phyloP scores from a whole-genome alignment of 192 early-diverging fungal genomes.

The Coemansia guatemalensis region DNA sequence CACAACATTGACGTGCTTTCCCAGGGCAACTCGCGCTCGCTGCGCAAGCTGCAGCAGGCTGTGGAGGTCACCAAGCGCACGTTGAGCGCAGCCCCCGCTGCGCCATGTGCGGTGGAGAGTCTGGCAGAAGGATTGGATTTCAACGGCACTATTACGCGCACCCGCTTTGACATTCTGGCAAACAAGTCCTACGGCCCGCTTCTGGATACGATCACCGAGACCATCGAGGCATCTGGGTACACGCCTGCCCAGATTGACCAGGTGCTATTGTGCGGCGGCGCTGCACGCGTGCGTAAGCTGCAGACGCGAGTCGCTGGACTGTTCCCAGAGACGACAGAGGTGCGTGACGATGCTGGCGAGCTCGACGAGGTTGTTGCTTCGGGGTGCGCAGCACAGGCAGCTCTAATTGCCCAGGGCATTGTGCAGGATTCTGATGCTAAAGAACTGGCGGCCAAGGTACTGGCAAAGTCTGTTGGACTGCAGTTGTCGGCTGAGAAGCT shows the following conservation, averaged over 20 bases:
- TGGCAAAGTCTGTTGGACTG: conserved; percentile 75
- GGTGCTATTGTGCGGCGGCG: conserved; percentile 89
- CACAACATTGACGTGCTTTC: conserved; percentile 71
- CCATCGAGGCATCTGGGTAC: conserved; percentile 68
- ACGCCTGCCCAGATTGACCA: conserved; percentile 76
- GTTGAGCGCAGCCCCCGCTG: conserved; percentile 72
- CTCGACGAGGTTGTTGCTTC: conserved; percentile 90
- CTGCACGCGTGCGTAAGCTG: conserved; percentile 83
- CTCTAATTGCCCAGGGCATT: conserved; percentile 61
- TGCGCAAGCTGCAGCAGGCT: conserved; percentile 79
- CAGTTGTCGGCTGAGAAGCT: conserved; percentile 70
- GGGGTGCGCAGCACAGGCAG: conserved; percentile 90
- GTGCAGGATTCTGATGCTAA: conserved; percentile 5
- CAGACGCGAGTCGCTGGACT: conserved; percentile 69
- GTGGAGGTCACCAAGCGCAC: conserved; percentile 93
- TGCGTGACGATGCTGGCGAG: conserved; percentile 78
- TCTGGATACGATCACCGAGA: conserved; percentile 63
- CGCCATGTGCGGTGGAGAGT: conserved; percentile 92
- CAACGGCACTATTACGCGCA: conserved; percentile 77
- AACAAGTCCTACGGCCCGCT: conserved; percentile 72
- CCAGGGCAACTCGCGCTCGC: conserved; percentile 67
- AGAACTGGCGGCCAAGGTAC: conserved; percentile 22
- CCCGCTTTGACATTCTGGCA: conserved; percentile 88
- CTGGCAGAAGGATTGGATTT: conserved; percentile 91
- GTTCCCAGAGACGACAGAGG: conserved; percentile 67